phyloP scores from a whole-genome alignment of 176 grass and related monocot species.

The Avena eriantha region DNA sequence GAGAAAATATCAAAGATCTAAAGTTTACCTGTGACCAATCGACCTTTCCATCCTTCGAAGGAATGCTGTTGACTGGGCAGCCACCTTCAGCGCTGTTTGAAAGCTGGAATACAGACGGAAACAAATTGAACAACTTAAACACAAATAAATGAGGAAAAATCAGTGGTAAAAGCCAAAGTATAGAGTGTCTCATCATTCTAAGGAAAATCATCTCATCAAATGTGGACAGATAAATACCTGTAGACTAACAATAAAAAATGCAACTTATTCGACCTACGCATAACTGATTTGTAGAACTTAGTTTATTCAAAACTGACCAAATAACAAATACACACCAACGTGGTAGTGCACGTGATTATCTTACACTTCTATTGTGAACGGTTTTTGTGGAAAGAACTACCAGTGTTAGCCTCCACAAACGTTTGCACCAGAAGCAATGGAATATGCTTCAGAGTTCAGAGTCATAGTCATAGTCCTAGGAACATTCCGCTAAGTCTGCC shows the following conservation, averaged over 20 bases:
- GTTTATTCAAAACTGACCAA: background rate
- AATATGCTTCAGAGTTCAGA: background rate
- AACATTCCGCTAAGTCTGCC: background rate
- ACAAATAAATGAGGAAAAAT: background rate
- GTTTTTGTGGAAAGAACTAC: background rate
- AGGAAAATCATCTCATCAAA: slow-evolving; percentile 23
- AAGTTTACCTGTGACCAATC: slow-evolving; percentile 95
- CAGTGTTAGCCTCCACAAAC: background rate
- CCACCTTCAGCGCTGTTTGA: slow-evolving; percentile 71
- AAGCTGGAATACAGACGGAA: slow-evolving; percentile 68
- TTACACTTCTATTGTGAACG: slow-evolving; percentile 6
- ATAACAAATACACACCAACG: background rate
- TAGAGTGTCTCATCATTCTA: background rate
- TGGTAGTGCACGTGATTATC: slow-evolving; percentile 4
- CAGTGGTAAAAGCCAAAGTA: slow-evolving; percentile 36
- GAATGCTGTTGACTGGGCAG: slow-evolving; percentile 75
- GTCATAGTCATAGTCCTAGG: background rate
- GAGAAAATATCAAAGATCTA: background rate
- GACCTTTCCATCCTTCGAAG: slow-evolving; percentile 85
- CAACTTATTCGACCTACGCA: background rate
- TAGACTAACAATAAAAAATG: background rate
- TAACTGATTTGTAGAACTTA: slow-evolving; percentile 15
- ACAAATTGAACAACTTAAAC: slow-evolving; percentile 23
- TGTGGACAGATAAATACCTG: slow-evolving; percentile 16
- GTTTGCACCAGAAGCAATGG: slow-evolving; percentile 8